Percentiles rank a stretch among this genome's conserved stretches.
These are phyloP conservation scores for Alternaria longipes DNA, from an alignment of 2,329 filamentous ascomycete genomes.

Conservation along the genomic window DNA sequence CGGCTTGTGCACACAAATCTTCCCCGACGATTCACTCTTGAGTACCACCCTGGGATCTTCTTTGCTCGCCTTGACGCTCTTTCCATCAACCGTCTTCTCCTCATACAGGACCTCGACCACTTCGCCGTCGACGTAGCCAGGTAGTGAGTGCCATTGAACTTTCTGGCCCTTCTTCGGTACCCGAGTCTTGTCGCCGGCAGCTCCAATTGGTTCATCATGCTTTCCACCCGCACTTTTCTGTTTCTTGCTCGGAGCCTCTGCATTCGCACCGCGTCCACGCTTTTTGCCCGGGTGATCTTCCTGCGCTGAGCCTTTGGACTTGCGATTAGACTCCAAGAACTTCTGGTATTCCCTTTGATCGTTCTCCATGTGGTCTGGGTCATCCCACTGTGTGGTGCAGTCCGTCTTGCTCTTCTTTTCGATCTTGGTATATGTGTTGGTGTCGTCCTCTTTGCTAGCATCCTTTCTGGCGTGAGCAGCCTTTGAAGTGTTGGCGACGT, in stretches of 20 bases:
- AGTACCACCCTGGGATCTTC: conserved; percentile 56
- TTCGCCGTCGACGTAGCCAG: conserved; percentile 54
- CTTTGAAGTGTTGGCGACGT: conserved; percentile 10
- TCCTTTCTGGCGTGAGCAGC: conserved; percentile 11
- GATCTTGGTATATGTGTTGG: conserved; percentile 18
- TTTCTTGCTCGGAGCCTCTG: conserved; percentile 47
- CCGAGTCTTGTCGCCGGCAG: conserved; percentile 47
- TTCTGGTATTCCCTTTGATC: conserved; percentile 40
- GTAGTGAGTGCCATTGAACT: conserved; percentile 54
- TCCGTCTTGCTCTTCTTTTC: conserved; percentile 38
- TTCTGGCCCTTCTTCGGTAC: conserved; percentile 55
- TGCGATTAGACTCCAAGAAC: conserved; percentile 35
- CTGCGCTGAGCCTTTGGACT: conserved; percentile 9
- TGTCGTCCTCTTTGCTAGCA: conserved; percentile 1
- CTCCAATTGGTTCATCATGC: conserved; percentile 30
- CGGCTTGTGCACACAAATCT: conserved; percentile 56
- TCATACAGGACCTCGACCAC: conserved; percentile 55
- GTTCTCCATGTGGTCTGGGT: conserved; percentile 35
- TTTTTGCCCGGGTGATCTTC: conserved; percentile 24
- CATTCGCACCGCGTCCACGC: conserved; percentile 42
- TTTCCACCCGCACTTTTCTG: conserved; percentile 38
- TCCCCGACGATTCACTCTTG: conserved; percentile 51
- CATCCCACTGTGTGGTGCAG: conserved; percentile 46
- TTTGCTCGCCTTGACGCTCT: conserved; percentile 54
- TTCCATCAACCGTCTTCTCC: conserved; percentile 54